Conservation (phyloP, 164 flowering plant species). For the Umbellularia californica region DNA sequence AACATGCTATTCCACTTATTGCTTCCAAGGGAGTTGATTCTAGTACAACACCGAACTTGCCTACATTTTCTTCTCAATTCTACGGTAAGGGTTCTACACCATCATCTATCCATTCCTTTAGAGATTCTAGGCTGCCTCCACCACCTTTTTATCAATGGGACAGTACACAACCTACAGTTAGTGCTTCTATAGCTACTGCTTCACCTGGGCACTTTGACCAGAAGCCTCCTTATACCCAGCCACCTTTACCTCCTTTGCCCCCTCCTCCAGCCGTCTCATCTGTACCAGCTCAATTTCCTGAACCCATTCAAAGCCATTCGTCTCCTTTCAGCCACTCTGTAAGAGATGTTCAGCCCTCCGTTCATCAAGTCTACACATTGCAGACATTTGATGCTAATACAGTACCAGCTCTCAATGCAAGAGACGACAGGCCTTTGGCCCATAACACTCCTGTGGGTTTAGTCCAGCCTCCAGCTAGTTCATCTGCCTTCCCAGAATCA, state of each 20-base stretch:
- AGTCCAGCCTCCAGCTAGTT: conserved; percentile 11
- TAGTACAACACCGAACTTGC: conserved; percentile 25
- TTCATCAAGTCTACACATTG: conserved; percentile 42
- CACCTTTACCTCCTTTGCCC: conserved; percentile 88
- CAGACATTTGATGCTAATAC: conserved; percentile 25
- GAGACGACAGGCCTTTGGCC: conserved; percentile 21
- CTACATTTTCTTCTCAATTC: conserved; percentile 30
- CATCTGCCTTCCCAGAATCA: conserved; percentile 18
- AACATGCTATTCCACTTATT: conserved; percentile 27
- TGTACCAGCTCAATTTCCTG: conserved; percentile 40
- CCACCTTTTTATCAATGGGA: conserved; percentile 39
- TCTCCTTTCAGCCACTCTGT: conserved; percentile 42
- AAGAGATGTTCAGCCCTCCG: conserved; percentile 39
- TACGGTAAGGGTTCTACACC: conserved; percentile 37
- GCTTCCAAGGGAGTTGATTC: conserved; percentile 39
- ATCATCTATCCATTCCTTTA: conserved; percentile 24
- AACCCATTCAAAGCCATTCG: conserved; percentile 37
- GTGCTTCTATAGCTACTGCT: conserved; percentile 26
- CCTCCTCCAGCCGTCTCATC: conserved; percentile 62
- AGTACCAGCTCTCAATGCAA: conserved; percentile 9
- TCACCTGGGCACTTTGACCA: conserved; percentile 61
- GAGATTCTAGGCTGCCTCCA: conserved; percentile 45
- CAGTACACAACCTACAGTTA: conserved; percentile 36
- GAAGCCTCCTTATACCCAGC: conserved; percentile 53
- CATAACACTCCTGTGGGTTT: conserved; percentile 10